Percentiles rank a stretch among this genome's conserved stretches.
These are phyloP conservation scores for Hypoxylon cercidicola DNA, from an alignment of 495 filamentous ascomycete genomes.

Conservation along the genomic window DNA sequence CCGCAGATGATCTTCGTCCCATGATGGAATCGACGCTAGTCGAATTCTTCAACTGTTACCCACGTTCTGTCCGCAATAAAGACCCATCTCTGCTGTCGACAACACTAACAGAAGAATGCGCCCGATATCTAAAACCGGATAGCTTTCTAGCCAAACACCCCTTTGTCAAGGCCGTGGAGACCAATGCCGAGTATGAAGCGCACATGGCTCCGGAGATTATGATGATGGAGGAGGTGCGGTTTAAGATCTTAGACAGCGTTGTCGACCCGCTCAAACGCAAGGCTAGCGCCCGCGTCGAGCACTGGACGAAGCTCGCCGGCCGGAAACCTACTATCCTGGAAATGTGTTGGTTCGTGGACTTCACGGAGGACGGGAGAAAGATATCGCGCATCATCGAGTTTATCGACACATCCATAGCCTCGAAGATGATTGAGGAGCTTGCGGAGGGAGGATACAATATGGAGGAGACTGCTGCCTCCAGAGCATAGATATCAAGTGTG, in stretches of 20 bases:
- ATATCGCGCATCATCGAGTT: slow-evolving; percentile 13
- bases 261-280: slow-evolving; percentile 13
- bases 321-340: slow-evolving; percentile 7
- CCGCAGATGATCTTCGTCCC: slow-evolving; percentile 5
- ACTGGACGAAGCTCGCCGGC: slow-evolving; percentile 5
- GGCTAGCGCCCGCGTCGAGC: slow-evolving; percentile 6
- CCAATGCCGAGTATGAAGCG: slow-evolving; percentile 14
- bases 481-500: not conserved
- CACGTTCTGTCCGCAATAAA: slow-evolving; percentile 3
- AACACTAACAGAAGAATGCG: not conserved
- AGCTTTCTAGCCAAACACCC: slow-evolving; percentile 8
- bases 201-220: slow-evolving; percentile 7
- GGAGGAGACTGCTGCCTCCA: not conserved
- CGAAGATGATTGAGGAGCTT: slow-evolving; percentile 9
- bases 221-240: not conserved
- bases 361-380: slow-evolving; percentile 20
- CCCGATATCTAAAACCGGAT: slow-evolving; percentile 1
- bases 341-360: slow-evolving; percentile 19
- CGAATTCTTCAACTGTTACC: slow-evolving; percentile 5
- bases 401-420: slow-evolving; percentile 7
- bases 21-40: slow-evolving; percentile 18
- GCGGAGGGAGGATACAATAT: slow-evolving; percentile 2
- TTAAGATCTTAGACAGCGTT: slow-evolving; percentile 9
- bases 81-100: slow-evolving; percentile 4
- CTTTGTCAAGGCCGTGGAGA: slow-evolving; percentile 7